Percentiles rank a stretch among this genome's conserved stretches.
These are phyloP conservation scores for Stephania cephalantha DNA, from an alignment of 164 flowering plant genomes.

Conservation along the genomic window DNA sequence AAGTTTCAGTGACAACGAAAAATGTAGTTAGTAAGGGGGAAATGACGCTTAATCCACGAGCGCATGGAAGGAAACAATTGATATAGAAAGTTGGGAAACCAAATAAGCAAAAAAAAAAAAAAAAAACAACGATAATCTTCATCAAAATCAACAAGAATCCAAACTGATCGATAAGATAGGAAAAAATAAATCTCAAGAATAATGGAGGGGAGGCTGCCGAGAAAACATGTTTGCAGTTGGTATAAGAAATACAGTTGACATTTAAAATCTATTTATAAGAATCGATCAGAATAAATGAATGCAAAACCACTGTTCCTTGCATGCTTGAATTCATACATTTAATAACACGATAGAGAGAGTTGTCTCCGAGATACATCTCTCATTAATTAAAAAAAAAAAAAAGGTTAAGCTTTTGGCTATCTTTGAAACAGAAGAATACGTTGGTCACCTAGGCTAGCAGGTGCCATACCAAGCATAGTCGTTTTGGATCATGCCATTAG, in stretches of 20 bases:
- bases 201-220: neutral
- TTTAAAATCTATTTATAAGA: neutral
- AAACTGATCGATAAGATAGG: neutral
- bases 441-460: neutral
- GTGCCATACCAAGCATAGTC: neutral
- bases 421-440: neutral
- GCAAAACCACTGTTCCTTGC: neutral
- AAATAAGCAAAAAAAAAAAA: neutral
- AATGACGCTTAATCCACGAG: neutral
- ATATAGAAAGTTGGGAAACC: neutral
- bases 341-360: neutral
- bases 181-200: neutral
- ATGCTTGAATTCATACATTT: neutral
- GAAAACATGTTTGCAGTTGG: neutral
- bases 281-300: neutral
- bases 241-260: neutral
- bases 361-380: neutral
- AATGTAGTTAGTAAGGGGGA: neutral
- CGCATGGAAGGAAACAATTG: too few relatives aligned
- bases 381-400: neutral
- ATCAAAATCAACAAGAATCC: neutral
- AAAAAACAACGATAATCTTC: too few relatives aligned
- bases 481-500: neutral
- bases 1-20: neutral
- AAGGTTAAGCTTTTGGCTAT: neutral